These are phyloP conservation scores for Kwoniella heveanensis DNA, from an alignment of 768 basidiomycete genomes.

Conservation along the genomic window DNA sequence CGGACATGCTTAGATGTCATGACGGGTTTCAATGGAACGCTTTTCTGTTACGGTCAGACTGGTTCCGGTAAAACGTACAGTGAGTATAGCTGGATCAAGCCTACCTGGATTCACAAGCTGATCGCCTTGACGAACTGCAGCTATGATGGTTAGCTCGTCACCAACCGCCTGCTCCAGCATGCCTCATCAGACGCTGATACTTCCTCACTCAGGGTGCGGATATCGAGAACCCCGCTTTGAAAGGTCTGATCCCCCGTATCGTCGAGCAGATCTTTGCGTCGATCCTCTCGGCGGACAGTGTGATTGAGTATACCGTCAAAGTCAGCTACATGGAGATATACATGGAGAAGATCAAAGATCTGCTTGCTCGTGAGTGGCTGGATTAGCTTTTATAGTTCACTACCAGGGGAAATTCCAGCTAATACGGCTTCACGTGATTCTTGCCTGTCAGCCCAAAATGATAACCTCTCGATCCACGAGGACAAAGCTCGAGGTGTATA, in stretches of 20 bases:
- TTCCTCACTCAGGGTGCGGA: conserved; percentile 75
- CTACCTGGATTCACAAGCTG: background rate
- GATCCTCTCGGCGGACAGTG: conserved; percentile 91
- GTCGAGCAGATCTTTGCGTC: conserved; percentile 99
- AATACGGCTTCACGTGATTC: background rate
- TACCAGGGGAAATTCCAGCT: too few relatives aligned
- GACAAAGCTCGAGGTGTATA: conserved; percentile 97
- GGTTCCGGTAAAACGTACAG: conserved; percentile 58
- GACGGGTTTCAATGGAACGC: conserved; percentile 96
- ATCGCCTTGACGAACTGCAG: conserved; percentile 65
- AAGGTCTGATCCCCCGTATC: conserved; percentile 96
- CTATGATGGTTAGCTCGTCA: conserved; percentile 85
- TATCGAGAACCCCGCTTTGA: conserved; percentile 89
- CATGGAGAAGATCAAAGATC: conserved; percentile 89
- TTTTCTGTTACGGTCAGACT: conserved; percentile 64
- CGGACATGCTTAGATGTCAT: conserved; percentile 74
- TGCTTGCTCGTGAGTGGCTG: conserved; percentile 79
- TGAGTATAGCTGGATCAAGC: conserved; percentile 16
- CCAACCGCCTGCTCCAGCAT: too few relatives aligned
- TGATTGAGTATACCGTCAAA: conserved; percentile 97
- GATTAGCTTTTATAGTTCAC: too few relatives aligned
- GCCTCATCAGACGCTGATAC: background rate
- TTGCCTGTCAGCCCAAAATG: conserved; percentile 76
- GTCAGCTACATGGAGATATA: conserved; percentile 99
- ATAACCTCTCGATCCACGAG: conserved; percentile 97